Base-by-base conservation (phyloP, 768 basidiomycete species). In the Macrolepiota dolichaula region DNA sequence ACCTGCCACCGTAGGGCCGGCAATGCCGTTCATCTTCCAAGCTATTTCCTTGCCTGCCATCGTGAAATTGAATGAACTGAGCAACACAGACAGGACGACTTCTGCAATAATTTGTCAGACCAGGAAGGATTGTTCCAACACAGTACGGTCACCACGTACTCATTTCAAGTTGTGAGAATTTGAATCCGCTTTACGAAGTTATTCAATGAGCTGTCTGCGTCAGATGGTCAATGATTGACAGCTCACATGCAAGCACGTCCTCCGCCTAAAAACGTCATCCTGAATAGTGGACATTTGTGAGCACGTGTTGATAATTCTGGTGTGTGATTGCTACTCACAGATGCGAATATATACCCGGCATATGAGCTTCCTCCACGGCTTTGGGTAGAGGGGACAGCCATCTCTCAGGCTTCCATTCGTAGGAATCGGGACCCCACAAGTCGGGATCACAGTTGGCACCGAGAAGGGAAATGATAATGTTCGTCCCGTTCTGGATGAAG, bases 361-460 rank as follows among this genome's bases (percentile, higher is more conserved):
- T 47, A 17, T 55, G 49, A 3, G 53, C 57, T 13, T 63, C 27
- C 6, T 36, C 59, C 12, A 78, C 69, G 10, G 63, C 60, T 7
- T 71, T 56, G 0, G 77, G 78, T 15, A 77, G 70, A 2, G 70
- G 69, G 0, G 63, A 65, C 0, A 78, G 63, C 74, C 74, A 79
- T 22, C 78, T 65, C 49, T 76, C 76, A 5, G 76, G 76, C 58
- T 67, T 72, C 73, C 74, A 78, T 58, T 72, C 71, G 6, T 66
- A 44, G 4, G 74, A 71, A 57, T 78, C 76, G 2, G 64, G 51
- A 1, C 77, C 77, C 76, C 77, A 78, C 2, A 74, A 58, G 5
- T 49, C 66, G n/a, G 68, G 65, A 29, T 17, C 19, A n/a, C n/a
- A n/a, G 5, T 44, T 44, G 17, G 40, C 15, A n/a, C 40, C n/a